Conservation (phyloP, 1,284 basidiomycete genomes). For the Hymenochaete sp. region DNA sequence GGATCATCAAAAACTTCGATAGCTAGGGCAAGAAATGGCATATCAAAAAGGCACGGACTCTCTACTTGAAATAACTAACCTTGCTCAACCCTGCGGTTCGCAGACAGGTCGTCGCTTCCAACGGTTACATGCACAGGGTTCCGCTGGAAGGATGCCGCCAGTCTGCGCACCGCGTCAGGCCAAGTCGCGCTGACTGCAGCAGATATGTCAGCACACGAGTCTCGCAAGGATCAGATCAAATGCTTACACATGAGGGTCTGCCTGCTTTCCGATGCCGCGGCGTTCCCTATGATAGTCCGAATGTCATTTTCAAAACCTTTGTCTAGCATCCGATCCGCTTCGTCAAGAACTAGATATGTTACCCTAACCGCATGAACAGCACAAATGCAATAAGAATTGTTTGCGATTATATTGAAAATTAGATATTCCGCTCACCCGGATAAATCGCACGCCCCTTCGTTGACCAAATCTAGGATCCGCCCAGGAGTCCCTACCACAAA, state of each 20-base stretch:
- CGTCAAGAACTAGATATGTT: conserved; percentile 89
- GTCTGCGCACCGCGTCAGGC: conserved; percentile 90
- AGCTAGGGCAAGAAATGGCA: conserved; percentile 23
- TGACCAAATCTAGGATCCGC: conserved; percentile 82
- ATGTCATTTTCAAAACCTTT: conserved; percentile 99
- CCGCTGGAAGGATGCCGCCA: conserved; percentile 87
- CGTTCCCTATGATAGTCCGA: conserved; percentile 78
- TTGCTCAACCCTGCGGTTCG: conserved; percentile 86
- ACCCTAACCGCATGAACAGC: conserved; percentile 42
- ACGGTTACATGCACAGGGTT: conserved; percentile 89
- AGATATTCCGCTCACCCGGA: conserved; percentile 44
- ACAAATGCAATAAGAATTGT: not conserved
- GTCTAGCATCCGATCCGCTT: conserved; percentile 98
- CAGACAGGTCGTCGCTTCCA: conserved; percentile 90
- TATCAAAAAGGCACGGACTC: not conserved
- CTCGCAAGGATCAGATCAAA: not conserved
- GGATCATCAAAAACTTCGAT: conserved; percentile 89
- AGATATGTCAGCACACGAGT: conserved; percentile 5
- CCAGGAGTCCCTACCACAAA: conserved; percentile 95
- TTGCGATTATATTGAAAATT: not conserved
- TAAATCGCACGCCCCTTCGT: conserved; percentile 78
- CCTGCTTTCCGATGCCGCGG: conserved; percentile 55
- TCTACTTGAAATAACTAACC: conserved; percentile 23
- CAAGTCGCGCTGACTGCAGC: conserved; percentile 88
- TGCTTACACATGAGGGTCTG: conserved; percentile 89